Percentiles rank a stretch among this genome's conserved stretches.
Evolutionary conservation across 495 filamentous ascomycete species (phyloP).

Genomic region (Apodospora peruviana): DNA sequence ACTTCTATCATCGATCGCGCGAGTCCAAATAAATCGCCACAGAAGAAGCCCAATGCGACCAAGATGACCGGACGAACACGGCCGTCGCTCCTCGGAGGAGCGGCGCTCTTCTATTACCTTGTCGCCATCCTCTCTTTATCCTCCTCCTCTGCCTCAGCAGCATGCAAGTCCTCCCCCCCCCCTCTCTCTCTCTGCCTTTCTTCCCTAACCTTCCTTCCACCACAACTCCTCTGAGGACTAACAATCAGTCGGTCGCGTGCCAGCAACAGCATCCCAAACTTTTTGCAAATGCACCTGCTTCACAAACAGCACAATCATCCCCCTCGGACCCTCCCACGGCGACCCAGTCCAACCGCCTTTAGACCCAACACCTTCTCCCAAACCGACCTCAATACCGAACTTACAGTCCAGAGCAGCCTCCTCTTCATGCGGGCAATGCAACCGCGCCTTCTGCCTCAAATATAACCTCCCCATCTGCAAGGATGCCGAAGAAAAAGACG

Average conservation of each 20-base stretch:
- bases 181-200: too few relatives aligned
- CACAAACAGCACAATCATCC: constrained; percentile 85
- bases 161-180: too few relatives aligned
- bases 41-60: constrained; percentile 7
- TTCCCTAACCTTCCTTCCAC: not conserved
- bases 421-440: constrained; percentile 73
- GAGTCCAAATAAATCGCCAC: too few relatives aligned
- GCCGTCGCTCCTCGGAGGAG: too few relatives aligned
- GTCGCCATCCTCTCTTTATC: constrained; percentile 21
- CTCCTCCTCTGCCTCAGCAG: constrained; percentile 21
- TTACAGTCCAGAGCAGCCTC: constrained; percentile 23
- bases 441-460: constrained; percentile 79
- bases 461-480: constrained; percentile 85
- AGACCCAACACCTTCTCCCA: constrained; percentile 11
- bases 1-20: too few relatives aligned
- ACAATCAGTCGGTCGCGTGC: constrained; percentile 7
- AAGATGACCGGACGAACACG: too few relatives aligned
- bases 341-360: constrained; percentile 10
- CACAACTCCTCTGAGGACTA: not conserved
- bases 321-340: constrained; percentile 46
- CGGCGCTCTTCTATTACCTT: constrained; percentile 20
- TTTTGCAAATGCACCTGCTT: constrained; percentile 99
- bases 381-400: constrained; percentile 11
- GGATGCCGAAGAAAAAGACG: constrained; percentile 76
- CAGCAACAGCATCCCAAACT: constrained; percentile 59